These are phyloP conservation scores for Albatrellus ellisii DNA, from an alignment of 768 basidiomycete species.

Conservation along the genomic window DNA sequence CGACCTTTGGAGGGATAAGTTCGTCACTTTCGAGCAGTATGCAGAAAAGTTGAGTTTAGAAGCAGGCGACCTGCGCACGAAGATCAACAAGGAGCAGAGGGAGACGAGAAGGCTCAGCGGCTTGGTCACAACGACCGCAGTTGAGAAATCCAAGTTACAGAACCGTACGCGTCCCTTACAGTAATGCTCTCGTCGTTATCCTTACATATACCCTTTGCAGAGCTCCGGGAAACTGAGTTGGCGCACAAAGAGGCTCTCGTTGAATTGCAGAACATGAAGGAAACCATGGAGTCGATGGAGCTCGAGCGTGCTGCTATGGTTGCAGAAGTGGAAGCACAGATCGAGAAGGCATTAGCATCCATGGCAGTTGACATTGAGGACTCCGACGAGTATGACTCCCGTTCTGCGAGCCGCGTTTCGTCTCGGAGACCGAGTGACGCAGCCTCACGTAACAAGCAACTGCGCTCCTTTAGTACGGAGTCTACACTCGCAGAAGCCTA, in stretches of 20 bases:
- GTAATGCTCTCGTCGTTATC: background rate
- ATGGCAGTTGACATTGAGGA: constrained; percentile 76
- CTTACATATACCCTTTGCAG: constrained; percentile 24
- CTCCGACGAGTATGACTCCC: constrained; percentile 50
- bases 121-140: constrained; percentile 60
- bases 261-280: constrained; percentile 78
- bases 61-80: constrained; percentile 70
- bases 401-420: constrained; percentile 9
- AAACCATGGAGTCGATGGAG: constrained; percentile 81
- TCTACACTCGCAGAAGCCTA: constrained; percentile 67
- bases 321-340: constrained; percentile 87
- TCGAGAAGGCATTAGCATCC: constrained; percentile 72
- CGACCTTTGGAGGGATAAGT: constrained; percentile 87
- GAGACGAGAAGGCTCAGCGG: constrained; percentile 81
- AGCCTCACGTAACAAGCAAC: constrained; percentile 29
- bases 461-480: constrained; percentile 69
- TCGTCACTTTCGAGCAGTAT: constrained; percentile 88
- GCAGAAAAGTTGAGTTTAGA: constrained; percentile 84
- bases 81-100: constrained; percentile 84
- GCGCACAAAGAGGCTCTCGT: constrained; percentile 69
- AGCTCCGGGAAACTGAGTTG: constrained; percentile 67
- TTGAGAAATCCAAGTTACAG: constrained; percentile 70
- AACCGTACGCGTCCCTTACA: constrained; percentile 36
- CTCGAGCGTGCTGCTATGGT: constrained; percentile 80
- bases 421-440: constrained; percentile 56